Percentiles rank a stretch among this genome's conserved stretches.
Conservation (phyloP, 495 filamentous ascomycete species). For the Trichoderma orchidacearum region DNA sequence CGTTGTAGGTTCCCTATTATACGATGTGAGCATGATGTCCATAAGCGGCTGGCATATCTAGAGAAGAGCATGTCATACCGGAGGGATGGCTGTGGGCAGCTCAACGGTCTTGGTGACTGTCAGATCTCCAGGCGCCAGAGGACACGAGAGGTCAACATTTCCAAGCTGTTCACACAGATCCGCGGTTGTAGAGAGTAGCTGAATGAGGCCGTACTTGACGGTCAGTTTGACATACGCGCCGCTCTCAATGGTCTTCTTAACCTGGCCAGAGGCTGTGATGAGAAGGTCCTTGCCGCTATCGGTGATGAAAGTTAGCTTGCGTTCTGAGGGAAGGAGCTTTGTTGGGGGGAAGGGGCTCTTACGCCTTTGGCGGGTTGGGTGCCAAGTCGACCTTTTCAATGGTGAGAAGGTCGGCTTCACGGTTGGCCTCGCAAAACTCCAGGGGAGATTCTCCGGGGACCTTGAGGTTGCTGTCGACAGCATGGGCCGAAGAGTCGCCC, state of each 20-base stretch:
- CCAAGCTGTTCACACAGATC: slow-evolving; percentile 79
- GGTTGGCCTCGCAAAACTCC: slow-evolving; percentile 53
- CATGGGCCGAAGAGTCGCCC: slow-evolving; percentile 13
- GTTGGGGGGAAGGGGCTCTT: slow-evolving; percentile 8
- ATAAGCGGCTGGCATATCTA: not conserved
- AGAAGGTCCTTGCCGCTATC: slow-evolving; percentile 62
- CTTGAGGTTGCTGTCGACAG: slow-evolving; percentile 21
- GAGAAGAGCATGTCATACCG: slow-evolving; percentile 41
- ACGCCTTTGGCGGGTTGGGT: slow-evolving; percentile 84
- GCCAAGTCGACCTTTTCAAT: slow-evolving; percentile 67
- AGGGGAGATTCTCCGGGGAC: slow-evolving; percentile 71
- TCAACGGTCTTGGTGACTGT: slow-evolving; percentile 67
- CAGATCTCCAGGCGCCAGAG: slow-evolving; percentile 63
- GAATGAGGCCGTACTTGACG: slow-evolving; percentile 92
- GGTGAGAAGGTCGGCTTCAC: slow-evolving; percentile 45
- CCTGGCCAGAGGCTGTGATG: slow-evolving; percentile 62
- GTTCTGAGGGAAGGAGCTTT: not conserved
- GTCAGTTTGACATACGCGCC: slow-evolving; percentile 67
- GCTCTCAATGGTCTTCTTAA: slow-evolving; percentile 53
- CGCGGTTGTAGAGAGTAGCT: slow-evolving; percentile 60
- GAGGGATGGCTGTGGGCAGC: slow-evolving; percentile 76
- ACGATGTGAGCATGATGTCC: slow-evolving; percentile 2
- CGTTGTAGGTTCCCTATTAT: slow-evolving; percentile 72
- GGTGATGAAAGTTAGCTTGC: slow-evolving; percentile 3
- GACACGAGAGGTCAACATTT: slow-evolving; percentile 82